Base-by-base conservation (phyloP, 108 stramenopile species). In the Hondaea fermentalgiana region DNA sequence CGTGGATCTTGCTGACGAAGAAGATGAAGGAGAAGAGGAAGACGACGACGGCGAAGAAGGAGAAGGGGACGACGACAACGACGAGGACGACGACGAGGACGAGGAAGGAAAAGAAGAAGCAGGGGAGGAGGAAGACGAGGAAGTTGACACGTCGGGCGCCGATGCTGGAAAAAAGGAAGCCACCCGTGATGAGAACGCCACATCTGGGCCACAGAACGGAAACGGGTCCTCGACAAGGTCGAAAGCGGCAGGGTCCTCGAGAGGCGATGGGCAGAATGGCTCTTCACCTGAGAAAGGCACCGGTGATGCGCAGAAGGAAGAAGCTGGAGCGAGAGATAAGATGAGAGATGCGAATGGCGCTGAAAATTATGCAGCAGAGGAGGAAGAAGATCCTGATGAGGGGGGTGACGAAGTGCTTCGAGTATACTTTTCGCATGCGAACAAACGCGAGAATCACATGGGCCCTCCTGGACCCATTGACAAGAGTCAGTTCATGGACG, bases 11-110 rank as follows among this genome's bases (percentile, higher is more conserved):
- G 49, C 45, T 4, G 76, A 83, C 51, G 76, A 97, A 91, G 60
- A 97, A 87, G 93, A 95, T 35, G 98, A 97, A 90, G 96, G 97
- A 96, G 98, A 97, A 4, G 95, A 95, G 0, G 93, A 95, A 29
- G 98, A 97, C 91, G 96, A 97, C 96, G 98, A 97, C 4, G 95
- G 94, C 0, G 95, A 69, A 0, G 64, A 69, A 0, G 64, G 25
- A 0, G 23, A 44, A 16, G 72, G 87, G 55, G 91, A 94, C 57
- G 59, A 87, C 51, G 91, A 91, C 12, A 88, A 90, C 8, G 91
- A 93, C 0, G 72, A 91, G 58, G 93, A 92, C 28, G 88, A 87
- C 19, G 72, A 94, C 16, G 55, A 57, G 3, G 16, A 57, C 2
- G 55, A 57, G 55, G 55, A 4, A 57, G 55, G 16, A 16, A 16